A percentile compares a stretch with the other conserved stretches of the same genome.
phyloP scores from a whole-genome alignment of 306 rosid species.

The Macrotyloma uniflorum region DNA sequence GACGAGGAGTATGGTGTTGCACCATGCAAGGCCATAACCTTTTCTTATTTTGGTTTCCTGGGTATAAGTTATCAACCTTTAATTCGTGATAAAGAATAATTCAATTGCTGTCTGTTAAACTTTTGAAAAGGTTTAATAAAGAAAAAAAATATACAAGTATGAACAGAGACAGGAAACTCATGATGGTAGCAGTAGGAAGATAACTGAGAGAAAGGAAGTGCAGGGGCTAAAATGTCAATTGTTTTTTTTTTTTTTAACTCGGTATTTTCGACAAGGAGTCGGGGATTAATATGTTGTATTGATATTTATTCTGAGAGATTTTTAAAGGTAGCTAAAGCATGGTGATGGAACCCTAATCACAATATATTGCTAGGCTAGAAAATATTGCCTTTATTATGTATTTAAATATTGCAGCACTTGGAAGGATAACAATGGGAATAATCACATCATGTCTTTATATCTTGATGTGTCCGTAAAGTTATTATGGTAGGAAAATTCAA shows the following conservation, averaged over 20 bases:
- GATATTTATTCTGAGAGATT: background rate
- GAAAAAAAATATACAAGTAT: background rate
- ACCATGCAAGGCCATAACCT: too few relatives aligned
- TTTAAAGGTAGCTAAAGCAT: too few relatives aligned
- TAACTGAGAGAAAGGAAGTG: background rate
- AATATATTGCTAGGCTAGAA: background rate
- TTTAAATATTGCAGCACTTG: background rate
- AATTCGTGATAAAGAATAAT: too few relatives aligned
- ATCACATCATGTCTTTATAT: conserved; percentile 15
- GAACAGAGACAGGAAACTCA: conserved; percentile 13
- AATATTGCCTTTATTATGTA: background rate
- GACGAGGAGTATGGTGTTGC: too few relatives aligned
- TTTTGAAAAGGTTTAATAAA: background rate
- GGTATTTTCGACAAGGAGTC: too few relatives aligned
- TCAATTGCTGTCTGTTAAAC: background rate
- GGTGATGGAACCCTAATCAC: background rate
- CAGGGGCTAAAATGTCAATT: conserved; percentile 11
- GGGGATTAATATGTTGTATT: too few relatives aligned
- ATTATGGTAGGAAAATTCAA: conserved; percentile 33
- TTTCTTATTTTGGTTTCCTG: too few relatives aligned
- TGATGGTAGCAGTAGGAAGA: background rate
- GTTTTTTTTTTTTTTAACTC: background rate
- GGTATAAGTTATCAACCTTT: too few relatives aligned
- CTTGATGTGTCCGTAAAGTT: conserved; percentile 19
- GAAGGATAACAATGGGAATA: background rate